Evolutionary conservation across 345 rosid species (phyloP), one percentile per base, ranked within the genome.

Genomic region (Arabidopsis arenosa): DNA sequence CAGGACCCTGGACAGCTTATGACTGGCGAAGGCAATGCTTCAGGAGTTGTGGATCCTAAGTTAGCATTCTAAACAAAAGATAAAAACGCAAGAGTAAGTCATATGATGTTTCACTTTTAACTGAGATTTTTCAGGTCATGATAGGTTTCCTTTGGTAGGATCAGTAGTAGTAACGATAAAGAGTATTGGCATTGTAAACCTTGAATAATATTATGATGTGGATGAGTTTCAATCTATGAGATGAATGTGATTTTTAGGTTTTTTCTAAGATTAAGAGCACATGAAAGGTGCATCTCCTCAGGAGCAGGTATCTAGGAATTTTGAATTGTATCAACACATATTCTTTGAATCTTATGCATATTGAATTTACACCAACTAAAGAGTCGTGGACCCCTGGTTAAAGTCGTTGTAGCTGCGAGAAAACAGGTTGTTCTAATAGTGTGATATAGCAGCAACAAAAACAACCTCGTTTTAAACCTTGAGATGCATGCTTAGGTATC

Each of bases 1-100:
- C 18, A 45, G 51, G 51, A 45, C 21, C 51, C 51, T 6, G 51
- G 51, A 45, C 51, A 45, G 51, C 51, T 45, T 45, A 45, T 45
- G 51, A 45, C 51, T 45, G 21, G 51, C n/a, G 51, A 45, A 45
- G 51, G 51, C 51, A 45, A 45, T 45, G 21, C 9, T 45, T 45
- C 51, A 45, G 51, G 51, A 45, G 51, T 45, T 45, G 51, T 6
- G 51, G 51, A 45, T 45, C 51, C 51, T 45, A 45, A 6, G 51
- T 45, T 45, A 6, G 51, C 51, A 3, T 45, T 45, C 51, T 45
- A 18, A 45, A n/a, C 4, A n/a, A 45, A 13, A 44, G 12, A 4
- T 17, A 13, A 44, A 44, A 44, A 13, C 15, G 6, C 15, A 43
- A 43, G 47, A 43, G 47, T 43, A 44, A 44, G 48, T 44, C 48